Evolutionary conservation across 179 eudicot species (phyloP), one percentile per base, ranked within the genome.

Genomic region (Spergularia azorica): DNA sequence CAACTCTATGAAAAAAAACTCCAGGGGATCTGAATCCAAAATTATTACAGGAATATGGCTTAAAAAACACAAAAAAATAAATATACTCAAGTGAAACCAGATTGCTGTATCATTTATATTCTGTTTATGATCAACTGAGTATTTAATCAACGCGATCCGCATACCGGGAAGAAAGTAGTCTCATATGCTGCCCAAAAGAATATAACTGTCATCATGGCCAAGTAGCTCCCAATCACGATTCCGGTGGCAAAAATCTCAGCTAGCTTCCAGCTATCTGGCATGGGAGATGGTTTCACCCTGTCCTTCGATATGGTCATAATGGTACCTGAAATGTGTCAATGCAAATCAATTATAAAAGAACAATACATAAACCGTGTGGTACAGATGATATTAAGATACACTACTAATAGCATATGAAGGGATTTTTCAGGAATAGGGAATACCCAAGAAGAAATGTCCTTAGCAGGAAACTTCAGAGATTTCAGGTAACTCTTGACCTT

Each of bases 301-400:
- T 93, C 98, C 89, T 93, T 93, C 36, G 98, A 93, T 81, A 93
- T 93, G 63, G 98, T 93, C 98, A 93, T 93, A 62, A 93, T 91
- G 72, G 98, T 93, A 79, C 98, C 98, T 93, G 83, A 65, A 73
- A 84, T 18, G n/a, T 26, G 73, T 73, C n/a, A 48, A 41, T 71
- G 73, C 61, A 65, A 65, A 65, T 75, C 66, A 78, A 62, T 15
- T 21, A 60, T 59, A 18, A 55, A 32, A 14, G 3, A 20, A 55
- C 4, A 4, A 18, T 17, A 39, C 6, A 48, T 36, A 32, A 18
- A 59, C 15, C 1, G 18, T 43, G 18, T 10, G 32, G 43, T 55
- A 6, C 9, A 16, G 16, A 65, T n/a, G 52, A 68, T 61, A 60
- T 62, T 64, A 63, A 5, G 38, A 63, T 32, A 14, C 1, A 56